Base-by-base conservation (phyloP, 257 asterid species). In the Anisodus tanguticus region DNA sequence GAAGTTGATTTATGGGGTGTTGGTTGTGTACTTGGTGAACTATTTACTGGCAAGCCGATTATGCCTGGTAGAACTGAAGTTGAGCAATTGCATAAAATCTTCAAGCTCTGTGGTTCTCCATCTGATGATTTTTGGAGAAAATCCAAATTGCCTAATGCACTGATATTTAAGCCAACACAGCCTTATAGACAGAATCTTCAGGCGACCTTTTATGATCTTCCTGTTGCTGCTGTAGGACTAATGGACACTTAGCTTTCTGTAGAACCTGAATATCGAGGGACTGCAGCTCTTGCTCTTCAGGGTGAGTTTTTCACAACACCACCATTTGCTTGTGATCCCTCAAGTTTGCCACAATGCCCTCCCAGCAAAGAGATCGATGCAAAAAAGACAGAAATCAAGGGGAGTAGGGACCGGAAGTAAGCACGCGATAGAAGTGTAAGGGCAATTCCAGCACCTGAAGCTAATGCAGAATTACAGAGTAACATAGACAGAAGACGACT, bases 11-110 rank as follows among this genome's bases (percentile, higher is more conserved):
- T 37, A 13, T 67, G 51, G 76, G 49, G 22, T 67, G 76, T 67
- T 67, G 51, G 76, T 67, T 67, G 76, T 13, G 76, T 37, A 37
- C 49, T 67, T 67, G 76, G 76, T 37, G 76, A 67, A 67, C 49
- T 67, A 67, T 67, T 67, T 67, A 35, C 49, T 37, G 74, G 12
- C 6, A 67, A 13, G 51, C 49, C 76, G 0, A 37, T 67, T 67
- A 67, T 67, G 76, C 22, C 76, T 13, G 76, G 76, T 67, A 67
- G 6, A 67, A 67, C 76, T 67, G 22, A 13, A 37, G 17, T 67
- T 67, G 76, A 67, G 0, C 51, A 67, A 67, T 67, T 67, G 76
- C 11, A 37, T 67, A 37, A 67, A 13, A 3, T 67, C 12, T 67
- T 67, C 76, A 37, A 37, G 76, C 22, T 67, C 0, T 67, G 49